Conservation (phyloP, 1,284 basidiomycete genomes). For the Melampsora abietis-canadensis region DNA sequence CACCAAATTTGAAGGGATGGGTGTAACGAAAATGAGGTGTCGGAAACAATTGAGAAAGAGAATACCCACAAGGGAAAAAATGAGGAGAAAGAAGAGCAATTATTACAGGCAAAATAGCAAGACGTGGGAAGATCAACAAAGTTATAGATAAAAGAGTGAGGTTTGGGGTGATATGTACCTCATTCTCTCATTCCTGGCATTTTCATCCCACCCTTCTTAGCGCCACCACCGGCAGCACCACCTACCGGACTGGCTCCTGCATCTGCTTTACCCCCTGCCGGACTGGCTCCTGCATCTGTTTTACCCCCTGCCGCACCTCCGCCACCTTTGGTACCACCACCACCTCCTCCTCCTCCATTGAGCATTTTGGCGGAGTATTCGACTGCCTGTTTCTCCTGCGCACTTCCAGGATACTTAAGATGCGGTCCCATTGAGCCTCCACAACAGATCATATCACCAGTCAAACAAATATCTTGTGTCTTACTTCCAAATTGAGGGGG, state of each 20-base stretch:
- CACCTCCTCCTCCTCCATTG: not conserved
- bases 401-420: not conserved
- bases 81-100: no score
- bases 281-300: not conserved
- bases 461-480: constrained; percentile 5
- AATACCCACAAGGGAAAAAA: no score
- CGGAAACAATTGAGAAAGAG: no score
- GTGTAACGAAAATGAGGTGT: no score
- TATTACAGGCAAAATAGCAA: no score
- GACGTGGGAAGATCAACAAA: no score
- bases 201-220: no score
- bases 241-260: not conserved
- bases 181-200: no score
- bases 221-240: not conserved
- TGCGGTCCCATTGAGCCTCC: constrained; percentile 1
- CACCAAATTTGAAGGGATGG: no score
- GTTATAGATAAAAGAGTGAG: no score
- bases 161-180: no score
- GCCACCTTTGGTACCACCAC: not conserved
- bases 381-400: not conserved
- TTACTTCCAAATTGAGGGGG: not conserved
- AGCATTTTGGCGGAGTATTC: not conserved
- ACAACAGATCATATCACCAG: constrained; percentile 14
- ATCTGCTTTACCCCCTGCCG: not conserved
- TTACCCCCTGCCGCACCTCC: not conserved